A percentile compares a stretch with the other conserved stretches of the same genome.
These are phyloP conservation scores for Gremmenia infestans DNA, from an alignment of 2,329 filamentous ascomycete species.

Conservation along the genomic window DNA sequence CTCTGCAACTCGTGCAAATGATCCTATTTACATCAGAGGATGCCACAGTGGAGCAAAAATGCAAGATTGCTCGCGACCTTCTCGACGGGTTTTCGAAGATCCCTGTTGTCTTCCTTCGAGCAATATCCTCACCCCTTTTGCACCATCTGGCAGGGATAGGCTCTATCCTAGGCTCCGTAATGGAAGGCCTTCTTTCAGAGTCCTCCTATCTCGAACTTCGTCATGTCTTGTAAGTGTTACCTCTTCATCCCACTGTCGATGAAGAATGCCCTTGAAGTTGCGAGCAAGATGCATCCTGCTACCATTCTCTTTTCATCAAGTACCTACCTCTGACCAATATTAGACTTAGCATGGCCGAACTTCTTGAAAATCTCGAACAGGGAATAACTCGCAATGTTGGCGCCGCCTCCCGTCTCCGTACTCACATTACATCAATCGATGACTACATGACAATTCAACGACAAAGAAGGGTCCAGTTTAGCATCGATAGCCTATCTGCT, in stretches of 20 bases:
- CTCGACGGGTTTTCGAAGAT: slow-evolving; percentile 39
- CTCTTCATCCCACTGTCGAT: not conserved
- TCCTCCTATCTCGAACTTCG: slow-evolving; percentile 30
- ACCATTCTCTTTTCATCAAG: too few species aligned
- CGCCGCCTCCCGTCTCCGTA: slow-evolving; percentile 36
- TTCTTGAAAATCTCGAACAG: slow-evolving; percentile 40
- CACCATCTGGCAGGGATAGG: slow-evolving; percentile 46
- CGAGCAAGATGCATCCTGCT: too few species aligned
- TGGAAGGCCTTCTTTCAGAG: slow-evolving; percentile 29
- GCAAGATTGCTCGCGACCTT: slow-evolving; percentile 41
- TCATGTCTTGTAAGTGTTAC: slow-evolving; percentile 32
- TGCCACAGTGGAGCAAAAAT: slow-evolving; percentile 39
- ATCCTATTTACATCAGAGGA: slow-evolving; percentile 37
- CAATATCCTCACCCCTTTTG: slow-evolving; percentile 44
- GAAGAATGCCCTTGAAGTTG: too few species aligned
- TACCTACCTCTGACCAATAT: too few species aligned
- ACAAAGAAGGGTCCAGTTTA: not conserved
- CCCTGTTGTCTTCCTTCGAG: slow-evolving; percentile 40
- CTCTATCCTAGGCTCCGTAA: slow-evolving; percentile 42
- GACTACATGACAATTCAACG: slow-evolving; percentile 19
- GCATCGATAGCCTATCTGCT: not conserved
- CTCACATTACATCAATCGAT: slow-evolving; percentile 41
- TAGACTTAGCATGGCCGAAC: slow-evolving; percentile 38
- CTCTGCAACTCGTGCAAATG: slow-evolving; percentile 40
- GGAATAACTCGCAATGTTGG: slow-evolving; percentile 35